Base-by-base conservation (phyloP, 139 green algal genomes). In the Diplosphaera chodatii region DNA sequence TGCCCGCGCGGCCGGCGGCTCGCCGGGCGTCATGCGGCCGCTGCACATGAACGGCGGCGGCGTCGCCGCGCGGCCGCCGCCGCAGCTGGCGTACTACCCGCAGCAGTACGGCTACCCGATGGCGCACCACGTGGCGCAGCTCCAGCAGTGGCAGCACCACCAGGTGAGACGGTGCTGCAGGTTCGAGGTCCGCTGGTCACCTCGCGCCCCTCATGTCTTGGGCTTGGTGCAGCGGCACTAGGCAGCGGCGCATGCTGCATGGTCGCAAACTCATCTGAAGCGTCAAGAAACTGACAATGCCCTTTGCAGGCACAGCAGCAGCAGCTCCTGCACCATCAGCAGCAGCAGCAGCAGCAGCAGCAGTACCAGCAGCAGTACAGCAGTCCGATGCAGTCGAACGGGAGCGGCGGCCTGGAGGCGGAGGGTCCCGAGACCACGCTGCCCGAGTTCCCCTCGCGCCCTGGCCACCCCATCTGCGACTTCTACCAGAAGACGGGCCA, bases 401-500 rank as follows among this genome's bases (percentile, higher is more conserved):
- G 55, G 64, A 37, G 41, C 55, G 40, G 41, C 64, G 41, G 31
- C 30, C 37, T 22, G 34, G 32, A 20, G 5, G 59, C 3, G 3
- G 33, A 66, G 2, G 74, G 80, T 27, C 77, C 67, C 23, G 64
- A 63, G 27, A 34, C 77, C 23, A 40, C 25, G 15, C n/a, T 83
- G 4, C 70, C 72, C 3, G 59, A 74, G 6, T 91, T 95, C 63
- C 90, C 91, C 1, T 69, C 67, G 8, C 83, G 91, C 15, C 86
- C 88, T 3, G 87, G 85, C 20, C 75, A 85, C 63, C 76, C 84
- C 5, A 23, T 79, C 2, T 98, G 93, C 79, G 89, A 95, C 22
- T 98, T 97, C 66, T 98, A 85, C 83, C 21, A 79, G 31, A 96
- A 94, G 69, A 97, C 91, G 0, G 94, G 92, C 8, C 73, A 86